These are phyloP conservation scores for Peltaster fructicola DNA, from an alignment of 2,329 filamentous ascomycete genomes.

Conservation along the genomic window DNA sequence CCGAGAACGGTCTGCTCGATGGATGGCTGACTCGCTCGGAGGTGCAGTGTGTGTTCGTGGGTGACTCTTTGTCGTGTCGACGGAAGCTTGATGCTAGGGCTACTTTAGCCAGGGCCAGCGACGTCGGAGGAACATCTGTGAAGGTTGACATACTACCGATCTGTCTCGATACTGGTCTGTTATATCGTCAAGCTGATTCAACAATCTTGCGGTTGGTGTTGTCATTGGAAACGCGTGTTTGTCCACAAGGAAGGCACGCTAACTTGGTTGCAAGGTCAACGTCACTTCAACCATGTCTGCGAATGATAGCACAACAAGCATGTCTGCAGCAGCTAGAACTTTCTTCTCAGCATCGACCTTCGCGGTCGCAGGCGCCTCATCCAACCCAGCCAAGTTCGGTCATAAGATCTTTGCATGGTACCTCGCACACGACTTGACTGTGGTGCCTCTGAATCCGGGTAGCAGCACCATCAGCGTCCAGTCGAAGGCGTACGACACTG, in stretches of 20 bases:
- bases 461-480: constrained; percentile 45
- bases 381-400: constrained; percentile 70
- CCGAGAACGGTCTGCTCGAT: too few species aligned
- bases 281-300: too few species aligned
- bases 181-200: constrained; percentile 18
- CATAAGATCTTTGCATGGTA: constrained; percentile 92
- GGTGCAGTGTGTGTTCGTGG: too few species aligned
- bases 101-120: too few species aligned
- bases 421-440: constrained; percentile 53
- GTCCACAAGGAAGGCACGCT: too few species aligned
- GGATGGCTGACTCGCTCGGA: too few species aligned
- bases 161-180: constrained; percentile 22
- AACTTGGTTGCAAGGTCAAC: neutral
- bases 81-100: too few species aligned
- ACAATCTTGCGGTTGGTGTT: constrained; percentile 21
- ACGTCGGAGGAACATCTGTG: constrained; percentile 5
- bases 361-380: constrained; percentile 79
- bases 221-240: constrained; percentile 21
- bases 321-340: constrained; percentile 52
- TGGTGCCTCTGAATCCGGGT: constrained; percentile 68
- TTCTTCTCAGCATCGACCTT: constrained; percentile 72
- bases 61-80: too few species aligned
- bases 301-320: constrained; percentile 24
- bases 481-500: constrained; percentile 41
- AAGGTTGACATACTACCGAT: constrained; percentile 10